phyloP scores from a whole-genome alignment of 2,329 filamentous ascomycete species.

The Purpureocillium takamizusanense region DNA sequence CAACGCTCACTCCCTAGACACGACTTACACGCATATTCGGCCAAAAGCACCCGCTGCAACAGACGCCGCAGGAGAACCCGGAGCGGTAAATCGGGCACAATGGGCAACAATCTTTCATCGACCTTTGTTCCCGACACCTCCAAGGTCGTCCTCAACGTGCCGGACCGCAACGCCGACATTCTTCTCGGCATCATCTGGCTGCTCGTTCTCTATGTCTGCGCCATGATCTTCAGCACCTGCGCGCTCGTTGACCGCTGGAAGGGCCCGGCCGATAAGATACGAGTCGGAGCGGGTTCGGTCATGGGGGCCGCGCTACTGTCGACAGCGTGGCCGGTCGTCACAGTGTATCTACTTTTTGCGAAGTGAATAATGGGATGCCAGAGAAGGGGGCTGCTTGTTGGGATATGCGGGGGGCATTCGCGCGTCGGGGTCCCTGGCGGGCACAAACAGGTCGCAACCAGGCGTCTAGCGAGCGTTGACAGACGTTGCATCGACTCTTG shows the following conservation, averaged over 20 bases:
- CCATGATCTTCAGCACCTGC: slow-evolving; percentile 32
- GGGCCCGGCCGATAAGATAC: slow-evolving; percentile 24
- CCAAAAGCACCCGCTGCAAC: too few species aligned
- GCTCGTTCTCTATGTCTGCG: slow-evolving; percentile 24
- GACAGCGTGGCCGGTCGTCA: slow-evolving; percentile 25
- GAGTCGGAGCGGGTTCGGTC: slow-evolving; percentile 17
- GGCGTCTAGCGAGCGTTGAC: not conserved
- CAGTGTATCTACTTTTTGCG: slow-evolving; percentile 21
- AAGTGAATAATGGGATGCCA: not conserved
- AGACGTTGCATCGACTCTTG: too few species aligned
- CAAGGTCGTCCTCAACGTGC: slow-evolving; percentile 18
- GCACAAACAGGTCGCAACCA: not conserved
- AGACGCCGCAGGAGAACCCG: too few species aligned
- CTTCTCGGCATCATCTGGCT: slow-evolving; percentile 25
- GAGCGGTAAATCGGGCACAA: slow-evolving; percentile 7
- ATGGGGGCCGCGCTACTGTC: slow-evolving; percentile 22
- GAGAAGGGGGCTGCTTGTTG: not conserved
- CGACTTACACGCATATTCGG: too few species aligned
- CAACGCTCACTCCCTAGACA: too few species aligned
- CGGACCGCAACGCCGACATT: slow-evolving; percentile 20
- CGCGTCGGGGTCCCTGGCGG: too few species aligned
- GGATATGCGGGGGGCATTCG: too few species aligned
- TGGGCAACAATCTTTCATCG: slow-evolving; percentile 33
- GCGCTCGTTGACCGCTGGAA: slow-evolving; percentile 33
- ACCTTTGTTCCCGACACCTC: slow-evolving; percentile 27